Percentiles rank a stretch among this genome's conserved stretches.
Conservation (phyloP, 2,329 filamentous ascomycete genomes). For the Mycosphaerella sp. region DNA sequence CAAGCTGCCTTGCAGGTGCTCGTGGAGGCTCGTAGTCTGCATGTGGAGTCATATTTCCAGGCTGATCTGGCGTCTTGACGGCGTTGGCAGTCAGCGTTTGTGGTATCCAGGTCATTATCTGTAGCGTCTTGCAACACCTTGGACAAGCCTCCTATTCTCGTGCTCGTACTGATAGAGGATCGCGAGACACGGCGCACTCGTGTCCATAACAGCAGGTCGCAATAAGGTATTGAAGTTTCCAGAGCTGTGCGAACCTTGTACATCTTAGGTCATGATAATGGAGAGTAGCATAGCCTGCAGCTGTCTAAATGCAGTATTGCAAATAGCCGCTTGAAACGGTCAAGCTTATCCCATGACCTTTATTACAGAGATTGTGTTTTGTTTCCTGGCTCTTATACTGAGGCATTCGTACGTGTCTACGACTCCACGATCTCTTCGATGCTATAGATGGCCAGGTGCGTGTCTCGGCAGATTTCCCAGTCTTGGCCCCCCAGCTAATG, state of each 20-base stretch:
- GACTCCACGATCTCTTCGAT: not conserved
- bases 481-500: constrained; percentile 1
- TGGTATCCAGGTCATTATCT: not conserved
- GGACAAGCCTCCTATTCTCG: not conserved
- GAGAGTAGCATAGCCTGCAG: not conserved
- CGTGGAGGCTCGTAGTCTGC: not conserved
- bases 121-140: not conserved
- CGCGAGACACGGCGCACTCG: not conserved
- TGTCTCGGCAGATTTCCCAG: not conserved
- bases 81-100: not conserved
- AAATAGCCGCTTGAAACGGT: not conserved
- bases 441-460: not conserved
- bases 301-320: not conserved
- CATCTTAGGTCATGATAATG: not conserved
- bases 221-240: too few relatives aligned
- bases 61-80: not conserved
- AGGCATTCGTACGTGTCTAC: not conserved
- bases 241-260: not conserved
- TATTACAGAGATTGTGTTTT: not conserved
- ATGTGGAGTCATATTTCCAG: not conserved
- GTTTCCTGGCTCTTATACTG: not conserved
- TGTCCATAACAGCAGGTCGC: not conserved
- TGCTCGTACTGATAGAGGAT: not conserved
- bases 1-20: not conserved
- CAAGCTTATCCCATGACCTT: not conserved